Evolutionary conservation across 208 protist genomes (phyloP), one percentile per base, ranked within the genome.

Genomic region (Trypanosomatidae sp.): DNA sequence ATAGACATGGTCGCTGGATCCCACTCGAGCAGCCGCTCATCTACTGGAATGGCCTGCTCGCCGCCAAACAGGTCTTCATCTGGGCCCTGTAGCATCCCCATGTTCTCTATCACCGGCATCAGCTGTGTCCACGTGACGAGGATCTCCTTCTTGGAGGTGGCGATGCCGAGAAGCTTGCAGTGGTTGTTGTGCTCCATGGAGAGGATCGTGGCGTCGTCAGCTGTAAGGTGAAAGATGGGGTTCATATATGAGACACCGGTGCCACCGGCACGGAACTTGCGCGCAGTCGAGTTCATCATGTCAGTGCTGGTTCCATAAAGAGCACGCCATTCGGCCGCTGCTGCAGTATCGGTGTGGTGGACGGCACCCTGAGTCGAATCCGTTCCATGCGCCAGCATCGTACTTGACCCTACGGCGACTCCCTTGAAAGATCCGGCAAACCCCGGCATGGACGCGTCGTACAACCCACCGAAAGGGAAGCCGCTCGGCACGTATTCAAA

Each of bases 111-210:
- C 33, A 92, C 69, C 2, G 84, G 82, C 77, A 94, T 88, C 25
- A 86, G 59, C n/a, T 79, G 71, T 39, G 92, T 95, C 53, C 79
- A 80, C 28, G 82, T 92, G 30, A 95, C 88, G 67, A 90, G 79
- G 33, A 96, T 71, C 62, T 96, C 88, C 33, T 91, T 85, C 62
- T 74, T 84, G 28, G 89, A 94, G 0, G 92, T 94, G 10, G 89
- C 79, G 46, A 95, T 81, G 50, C 85, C 92, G 39, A 95, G 75
- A 7, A 94, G 82, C 64, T 92, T 92, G 71, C 81, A 90, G 66
- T 94, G 89, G 70, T 88, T 91, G 74, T 93, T 94, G 77, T 96
- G 87, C 79, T 95, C 88, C 90, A 96, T 95, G n/a, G 89, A 86
- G 1, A 91, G 22, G 49, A 96, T 93, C 22, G 82, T 86, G 5